Base-by-base conservation (phyloP, 768 basidiomycete species). In the Lentinula edodes region DNA sequence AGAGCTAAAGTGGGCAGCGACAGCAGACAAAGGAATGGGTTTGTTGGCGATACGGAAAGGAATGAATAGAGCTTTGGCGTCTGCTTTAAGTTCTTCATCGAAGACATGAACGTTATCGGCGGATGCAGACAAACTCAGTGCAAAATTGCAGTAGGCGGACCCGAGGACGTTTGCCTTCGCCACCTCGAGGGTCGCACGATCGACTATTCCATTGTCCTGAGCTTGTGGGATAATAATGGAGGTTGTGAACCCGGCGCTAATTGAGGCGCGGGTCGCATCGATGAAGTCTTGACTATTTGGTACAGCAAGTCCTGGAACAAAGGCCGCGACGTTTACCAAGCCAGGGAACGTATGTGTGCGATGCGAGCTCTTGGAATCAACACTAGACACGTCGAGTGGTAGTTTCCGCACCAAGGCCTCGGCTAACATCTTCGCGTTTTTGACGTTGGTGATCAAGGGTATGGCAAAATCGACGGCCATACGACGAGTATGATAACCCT, bases 381-480 rank as follows among this genome's bases (percentile, higher is more conserved):
- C 81, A 58, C 79, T 88, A 8, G 93, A 91, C 35, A 99, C 91
- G 45, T 97, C 90, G 50, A 98, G 80, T 5, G 94, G 86, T n/a
- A 96, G 79, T 73, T 87, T 94, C 65, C 93, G 86, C 54, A 94
- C 88, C 53, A 95, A 79, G 2, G 96, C 97, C 75, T 98, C 95
- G 15, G 93, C 90, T 43, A 98, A 83, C 70, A 99, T 82, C 74
- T 98, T 99, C 60, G 96, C 96, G 70, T 94, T 95, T 79, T 99
- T 99, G 78, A 99, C 91, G 72, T 99, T 98, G 48, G 96, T 98
- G 71, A 98, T 93, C 56, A 98, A 81, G 1, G 97, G 97, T 38
- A 98, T 88, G 35, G 95, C 97, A 68, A 96, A 98, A 74, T 99
- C 97, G 65, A 99, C 95, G 6, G 97, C 97, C 95, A 98, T 95